Evolutionary conservation across 2,329 filamentous ascomycete genomes (phyloP).

Genomic region (Calcarisporium arbuscula): DNA sequence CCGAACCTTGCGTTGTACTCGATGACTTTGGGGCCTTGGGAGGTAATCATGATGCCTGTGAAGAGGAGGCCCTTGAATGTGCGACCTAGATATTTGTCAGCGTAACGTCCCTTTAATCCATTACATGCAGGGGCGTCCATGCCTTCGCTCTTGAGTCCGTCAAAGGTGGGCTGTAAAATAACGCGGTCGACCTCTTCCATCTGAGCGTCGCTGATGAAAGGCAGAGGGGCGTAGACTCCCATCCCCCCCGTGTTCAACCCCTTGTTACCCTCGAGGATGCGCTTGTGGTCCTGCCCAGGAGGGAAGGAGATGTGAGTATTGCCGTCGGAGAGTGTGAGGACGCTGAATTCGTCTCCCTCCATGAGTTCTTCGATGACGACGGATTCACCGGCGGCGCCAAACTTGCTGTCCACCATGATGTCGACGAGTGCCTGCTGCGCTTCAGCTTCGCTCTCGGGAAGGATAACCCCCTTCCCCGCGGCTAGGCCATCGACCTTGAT

Average conservation of each 20-base stretch:
- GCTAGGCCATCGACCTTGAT: conserved; percentile 93
- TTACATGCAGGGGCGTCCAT: too few species aligned
- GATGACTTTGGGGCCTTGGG: conserved; percentile 70
- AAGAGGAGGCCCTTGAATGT: conserved; percentile 72
- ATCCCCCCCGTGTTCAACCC: conserved; percentile 96
- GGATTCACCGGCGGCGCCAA: conserved; percentile 79
- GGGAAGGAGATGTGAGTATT: conserved; percentile 77
- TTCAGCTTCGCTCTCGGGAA: conserved; percentile 75
- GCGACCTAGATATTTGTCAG: too few species aligned
- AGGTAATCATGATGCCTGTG: conserved; percentile 90
- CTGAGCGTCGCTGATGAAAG: conserved; percentile 67
- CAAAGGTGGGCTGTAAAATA: conserved; percentile 82
- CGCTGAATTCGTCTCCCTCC: conserved; percentile 84
- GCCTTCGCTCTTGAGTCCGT: conserved; percentile 79
- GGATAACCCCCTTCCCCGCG: conserved; percentile 91
- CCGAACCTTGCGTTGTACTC: conserved; percentile 94
- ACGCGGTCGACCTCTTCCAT: conserved; percentile 71
- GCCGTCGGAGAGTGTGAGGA: conserved; percentile 88
- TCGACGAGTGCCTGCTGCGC: conserved; percentile 74
- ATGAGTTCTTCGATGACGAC: conserved; percentile 95
- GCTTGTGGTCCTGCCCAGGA: conserved; percentile 94
- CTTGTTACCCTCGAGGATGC: conserved; percentile 81
- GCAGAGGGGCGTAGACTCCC: conserved; percentile 94
- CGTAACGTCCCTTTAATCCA: too few species aligned
- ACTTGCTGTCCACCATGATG: conserved; percentile 86